Evolutionary conservation across 495 filamentous ascomycete species (phyloP), one percentile per base, ranked within the genome.

Genomic region (Filosporella fistucella): DNA sequence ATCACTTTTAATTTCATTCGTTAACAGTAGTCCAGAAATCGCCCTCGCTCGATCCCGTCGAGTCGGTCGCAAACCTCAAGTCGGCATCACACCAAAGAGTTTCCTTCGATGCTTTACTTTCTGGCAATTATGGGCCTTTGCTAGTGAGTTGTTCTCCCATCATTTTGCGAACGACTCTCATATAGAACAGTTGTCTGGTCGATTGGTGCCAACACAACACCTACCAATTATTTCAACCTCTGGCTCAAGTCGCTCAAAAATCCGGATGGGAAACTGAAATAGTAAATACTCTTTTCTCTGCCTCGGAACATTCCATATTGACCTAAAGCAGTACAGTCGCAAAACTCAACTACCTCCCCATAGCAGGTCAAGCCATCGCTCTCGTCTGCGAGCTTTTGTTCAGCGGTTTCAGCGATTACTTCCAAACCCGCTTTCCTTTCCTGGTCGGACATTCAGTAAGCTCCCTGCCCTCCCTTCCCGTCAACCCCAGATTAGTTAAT

Each of bases 51-150:
- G 32, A 6, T 35, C 32, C 5, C 32, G 32, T n/a, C 32, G 32
- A 14, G 32, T 35, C 5, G 32, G 5, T 4, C 32, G 32, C 6
- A 35, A 35, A 16, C 32, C 32, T 6, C 32, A 35, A 35, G 32
- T 35, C 13, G 32, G 32, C 5, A 35, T 35, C 32, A 35, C 32
- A 35, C 4, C 18, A 6, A 35, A 35, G 13, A 12, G 32, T 4
- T 35, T 35, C 13, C 5, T 35, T 4, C 32, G 32, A 6, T 5
- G 5, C 13, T 35, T 35, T n/a, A 6, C 6, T 4, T 35, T 35
- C 32, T 35, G 32, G 32, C 32, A 35, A 35, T 35, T 35, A 16
- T 35, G 32, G 32, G 32, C 32, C 13, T 35, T 35, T 35, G 32
- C 32, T 4, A 35, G 32, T 35, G 4, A 35, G 32, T 35, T 6